A percentile compares a stretch with the other conserved stretches of the same genome.
Evolutionary conservation across 78 protist genomes (phyloP).

Genomic region (Dictyostelium firmibasis): DNA sequence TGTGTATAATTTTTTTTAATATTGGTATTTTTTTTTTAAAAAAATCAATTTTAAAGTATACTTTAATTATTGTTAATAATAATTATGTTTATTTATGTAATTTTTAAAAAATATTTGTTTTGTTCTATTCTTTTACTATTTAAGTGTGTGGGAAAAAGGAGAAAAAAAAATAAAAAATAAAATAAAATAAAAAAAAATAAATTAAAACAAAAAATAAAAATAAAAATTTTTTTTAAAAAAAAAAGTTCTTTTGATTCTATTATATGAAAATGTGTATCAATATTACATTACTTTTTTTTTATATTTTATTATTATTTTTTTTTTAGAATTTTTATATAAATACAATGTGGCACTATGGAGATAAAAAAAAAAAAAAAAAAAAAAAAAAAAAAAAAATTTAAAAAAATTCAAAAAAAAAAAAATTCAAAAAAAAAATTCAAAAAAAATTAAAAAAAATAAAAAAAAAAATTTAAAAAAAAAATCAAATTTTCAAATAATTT

Average conservation of each 20-base stretch:
- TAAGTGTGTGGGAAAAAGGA: not conserved
- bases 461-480: slow-evolving; percentile 3
- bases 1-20: too few species aligned
- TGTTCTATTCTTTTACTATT: not conserved
- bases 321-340: not conserved
- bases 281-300: not conserved
- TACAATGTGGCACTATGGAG: not conserved
- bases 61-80: not conserved
- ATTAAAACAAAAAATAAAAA: too few species aligned
- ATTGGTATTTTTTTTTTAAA: too few species aligned
- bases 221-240: too few species aligned
- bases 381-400: not conserved
- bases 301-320: not conserved
- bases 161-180: not conserved
- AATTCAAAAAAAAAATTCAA: not conserved
- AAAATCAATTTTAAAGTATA: not conserved
- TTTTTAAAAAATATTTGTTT: not conserved
- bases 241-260: not conserved
- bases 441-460: not conserved
- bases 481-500: not conserved
- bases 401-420: not conserved
- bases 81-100: not conserved
- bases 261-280: not conserved
- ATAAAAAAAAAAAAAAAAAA: too few species aligned
- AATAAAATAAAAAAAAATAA: too few species aligned